These are phyloP conservation scores for Penicillium tannophilum DNA, from an alignment of 495 filamentous ascomycete genomes.

Conservation along the genomic window DNA sequence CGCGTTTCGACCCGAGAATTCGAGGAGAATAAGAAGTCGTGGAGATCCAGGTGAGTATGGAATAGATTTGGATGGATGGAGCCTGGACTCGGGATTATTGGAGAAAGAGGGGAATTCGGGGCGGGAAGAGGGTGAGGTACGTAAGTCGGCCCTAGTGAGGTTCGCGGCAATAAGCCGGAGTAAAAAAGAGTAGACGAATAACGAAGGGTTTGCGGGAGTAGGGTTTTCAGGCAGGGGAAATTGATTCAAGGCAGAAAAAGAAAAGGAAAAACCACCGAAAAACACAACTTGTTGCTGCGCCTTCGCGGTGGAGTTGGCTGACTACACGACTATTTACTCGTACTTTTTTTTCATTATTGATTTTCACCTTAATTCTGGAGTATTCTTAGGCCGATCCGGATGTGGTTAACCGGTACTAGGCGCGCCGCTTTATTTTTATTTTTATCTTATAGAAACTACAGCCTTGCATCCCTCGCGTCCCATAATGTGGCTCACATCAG, in stretches of 20 bases:
- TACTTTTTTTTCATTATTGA: background rate
- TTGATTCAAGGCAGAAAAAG: background rate
- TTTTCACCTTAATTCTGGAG: too few species aligned
- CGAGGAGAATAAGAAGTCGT: background rate
- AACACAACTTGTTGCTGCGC: conserved; percentile 28
- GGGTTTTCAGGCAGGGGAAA: background rate
- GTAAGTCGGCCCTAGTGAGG: conserved; percentile 12
- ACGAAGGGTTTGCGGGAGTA: background rate
- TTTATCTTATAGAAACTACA: background rate
- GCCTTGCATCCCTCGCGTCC: background rate
- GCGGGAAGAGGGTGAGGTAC: conserved; percentile 11
- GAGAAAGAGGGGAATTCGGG: conserved; percentile 11
- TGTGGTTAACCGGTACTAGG: background rate
- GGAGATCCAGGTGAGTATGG: background rate
- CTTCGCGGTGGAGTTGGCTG: conserved; percentile 29
- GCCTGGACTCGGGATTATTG: conserved; percentile 3
- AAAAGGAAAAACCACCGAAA: conserved; percentile 6
- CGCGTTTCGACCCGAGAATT: background rate
- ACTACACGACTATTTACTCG: conserved; percentile 1
- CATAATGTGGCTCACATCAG: background rate
- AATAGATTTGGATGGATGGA: background rate
- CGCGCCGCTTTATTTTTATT: background rate
- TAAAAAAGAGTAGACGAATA: background rate
- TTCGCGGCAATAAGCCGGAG: conserved; percentile 1
- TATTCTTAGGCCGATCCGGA: background rate